These are phyloP conservation scores for Trichomonascaceae sp. DNA, from an alignment of 1,139 yeast species.

Conservation along the genomic window DNA sequence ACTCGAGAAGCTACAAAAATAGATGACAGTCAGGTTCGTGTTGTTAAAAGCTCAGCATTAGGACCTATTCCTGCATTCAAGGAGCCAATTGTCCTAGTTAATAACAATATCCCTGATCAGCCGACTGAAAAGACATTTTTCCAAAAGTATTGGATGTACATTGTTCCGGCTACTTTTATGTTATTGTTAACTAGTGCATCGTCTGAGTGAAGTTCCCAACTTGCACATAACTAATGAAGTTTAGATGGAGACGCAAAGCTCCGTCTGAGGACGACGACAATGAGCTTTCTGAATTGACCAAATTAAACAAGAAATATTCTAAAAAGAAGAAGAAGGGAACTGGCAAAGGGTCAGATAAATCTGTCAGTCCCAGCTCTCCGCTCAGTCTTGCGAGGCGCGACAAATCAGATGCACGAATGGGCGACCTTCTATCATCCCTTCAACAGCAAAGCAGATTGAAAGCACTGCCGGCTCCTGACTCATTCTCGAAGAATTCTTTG, in stretches of 20 bases:
- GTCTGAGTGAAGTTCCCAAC: neutral
- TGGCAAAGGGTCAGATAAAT: neutral
- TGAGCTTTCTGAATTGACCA: neutral
- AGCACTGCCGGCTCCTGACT: neutral
- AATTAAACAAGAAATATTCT: neutral
- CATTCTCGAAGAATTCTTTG: too few species aligned
- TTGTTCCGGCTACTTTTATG: slow-evolving; percentile 30
- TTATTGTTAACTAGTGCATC: slow-evolving; percentile 26
- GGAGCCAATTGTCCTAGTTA: slow-evolving; percentile 26
- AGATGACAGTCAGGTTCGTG: slow-evolving; percentile 8
- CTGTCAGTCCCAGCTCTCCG: neutral
- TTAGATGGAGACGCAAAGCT: neutral
- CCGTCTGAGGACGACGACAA: too few species aligned
- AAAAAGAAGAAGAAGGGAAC: neutral
- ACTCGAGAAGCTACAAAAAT: slow-evolving; percentile 8
- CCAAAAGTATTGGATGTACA: slow-evolving; percentile 36
- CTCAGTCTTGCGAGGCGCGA: neutral
- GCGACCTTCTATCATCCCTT: neutral
- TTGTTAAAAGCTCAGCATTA: slow-evolving; percentile 5
- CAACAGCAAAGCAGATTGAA: neutral
- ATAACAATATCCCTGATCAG: slow-evolving; percentile 25
- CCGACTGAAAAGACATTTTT: slow-evolving; percentile 30
- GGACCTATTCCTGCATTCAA: slow-evolving; percentile 26
- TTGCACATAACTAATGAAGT: neutral
- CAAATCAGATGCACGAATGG: neutral